phyloP scores from a whole-genome alignment of 129 eudicot genomes.

The Artemisia argyi region DNA sequence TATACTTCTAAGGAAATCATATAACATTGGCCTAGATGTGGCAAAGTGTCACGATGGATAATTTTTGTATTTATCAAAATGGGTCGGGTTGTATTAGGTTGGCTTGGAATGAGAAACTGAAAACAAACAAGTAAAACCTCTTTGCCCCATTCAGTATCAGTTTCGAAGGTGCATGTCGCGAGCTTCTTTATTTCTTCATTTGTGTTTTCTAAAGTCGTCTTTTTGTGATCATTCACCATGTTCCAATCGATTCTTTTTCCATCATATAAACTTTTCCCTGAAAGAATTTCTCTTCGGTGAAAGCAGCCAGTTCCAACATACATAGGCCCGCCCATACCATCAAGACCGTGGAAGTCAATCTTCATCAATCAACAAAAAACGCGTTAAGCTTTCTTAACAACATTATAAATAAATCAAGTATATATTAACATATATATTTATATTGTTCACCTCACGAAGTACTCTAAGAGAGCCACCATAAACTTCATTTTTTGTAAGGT shows the following conservation, averaged over 20 bases:
- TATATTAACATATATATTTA: not conserved
- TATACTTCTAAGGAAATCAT: too few species aligned
- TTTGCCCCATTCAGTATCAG: slow-evolving; percentile 75
- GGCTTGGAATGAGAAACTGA: not conserved
- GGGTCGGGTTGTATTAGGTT: too few species aligned
- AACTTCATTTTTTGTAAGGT: slow-evolving; percentile 68
- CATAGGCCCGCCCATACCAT: slow-evolving; percentile 80
- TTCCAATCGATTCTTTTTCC: slow-evolving; percentile 44
- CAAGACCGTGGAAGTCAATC: slow-evolving; percentile 80
- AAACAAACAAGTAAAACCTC: slow-evolving; percentile 48
- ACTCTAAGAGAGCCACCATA: slow-evolving; percentile 51
- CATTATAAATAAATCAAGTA: not conserved
- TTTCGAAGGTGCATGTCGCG: slow-evolving; percentile 69
- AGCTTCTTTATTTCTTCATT: slow-evolving; percentile 38
- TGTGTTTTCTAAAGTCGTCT: slow-evolving; percentile 11
- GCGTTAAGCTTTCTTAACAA: slow-evolving; percentile 1
- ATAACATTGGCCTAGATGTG: too few species aligned
- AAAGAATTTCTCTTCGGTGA: slow-evolving; percentile 65
- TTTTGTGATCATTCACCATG: slow-evolving; percentile 1
- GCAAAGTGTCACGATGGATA: too few species aligned
- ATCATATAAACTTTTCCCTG: slow-evolving; percentile 49
- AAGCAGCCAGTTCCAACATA: slow-evolving; percentile 86
- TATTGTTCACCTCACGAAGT: slow-evolving; percentile 39
- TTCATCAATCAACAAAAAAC: slow-evolving; percentile 21
- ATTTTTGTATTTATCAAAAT: too few species aligned